Evolutionary conservation across 2,329 filamentous ascomycete genomes (phyloP).

Genomic region (Geosmithia flava): DNA sequence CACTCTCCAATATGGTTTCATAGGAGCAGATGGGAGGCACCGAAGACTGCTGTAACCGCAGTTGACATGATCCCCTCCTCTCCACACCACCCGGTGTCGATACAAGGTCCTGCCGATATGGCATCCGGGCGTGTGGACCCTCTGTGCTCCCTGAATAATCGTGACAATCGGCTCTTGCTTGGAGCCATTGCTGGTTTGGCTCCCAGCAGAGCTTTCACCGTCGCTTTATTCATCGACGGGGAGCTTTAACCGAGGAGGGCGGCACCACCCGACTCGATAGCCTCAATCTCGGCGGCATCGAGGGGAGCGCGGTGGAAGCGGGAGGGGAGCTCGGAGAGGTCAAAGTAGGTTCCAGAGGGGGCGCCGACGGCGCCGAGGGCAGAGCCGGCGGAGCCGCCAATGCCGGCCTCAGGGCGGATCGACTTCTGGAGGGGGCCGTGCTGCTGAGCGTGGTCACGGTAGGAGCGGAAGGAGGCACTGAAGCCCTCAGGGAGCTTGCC

Average conservation of each 20-base stretch:
- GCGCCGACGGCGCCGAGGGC: constrained; percentile 62
- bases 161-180: not conserved
- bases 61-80: not conserved
- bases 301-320: constrained; percentile 71
- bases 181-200: not conserved
- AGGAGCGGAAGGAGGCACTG: constrained; percentile 54
- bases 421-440: constrained; percentile 61
- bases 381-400: constrained; percentile 53
- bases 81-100: not conserved
- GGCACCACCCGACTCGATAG: constrained; percentile 86
- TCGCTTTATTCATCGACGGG: not conserved
- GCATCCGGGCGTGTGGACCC: not conserved
- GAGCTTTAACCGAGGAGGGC: constrained; percentile 30
- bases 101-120: not conserved
- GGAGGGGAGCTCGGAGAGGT: constrained; percentile 73
- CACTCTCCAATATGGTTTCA: not conserved
- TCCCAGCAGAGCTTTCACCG: not conserved
- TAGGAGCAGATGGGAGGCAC: not conserved
- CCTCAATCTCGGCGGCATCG: constrained; percentile 80
- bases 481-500: constrained; percentile 48
- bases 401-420: constrained; percentile 26
- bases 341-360: constrained; percentile 67
- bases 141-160: not conserved
- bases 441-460: constrained; percentile 67
- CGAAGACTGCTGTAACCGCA: not conserved